A percentile compares a stretch with the other conserved stretches of the same genome.
These are phyloP conservation scores for Aspergillus jensenii DNA, from an alignment of 2,329 filamentous ascomycete genomes.

Conservation along the genomic window DNA sequence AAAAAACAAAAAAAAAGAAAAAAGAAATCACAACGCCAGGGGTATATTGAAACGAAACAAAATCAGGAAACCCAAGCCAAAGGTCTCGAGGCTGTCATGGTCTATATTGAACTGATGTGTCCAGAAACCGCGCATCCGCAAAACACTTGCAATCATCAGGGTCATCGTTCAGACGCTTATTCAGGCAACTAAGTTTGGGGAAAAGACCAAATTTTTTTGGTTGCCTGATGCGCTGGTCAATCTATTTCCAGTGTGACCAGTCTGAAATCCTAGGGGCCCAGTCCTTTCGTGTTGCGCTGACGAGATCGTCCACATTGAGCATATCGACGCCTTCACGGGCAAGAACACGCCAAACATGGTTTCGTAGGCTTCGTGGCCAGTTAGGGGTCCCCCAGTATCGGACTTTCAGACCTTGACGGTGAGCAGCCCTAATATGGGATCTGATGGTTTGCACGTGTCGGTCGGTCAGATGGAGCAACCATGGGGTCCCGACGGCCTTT, in stretches of 20 bases:
- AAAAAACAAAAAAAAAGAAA: not conserved
- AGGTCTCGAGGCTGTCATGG: not conserved
- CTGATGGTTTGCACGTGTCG: conserved; percentile 50
- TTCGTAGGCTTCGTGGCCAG: conserved; percentile 56
- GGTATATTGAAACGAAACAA: conserved; percentile 6
- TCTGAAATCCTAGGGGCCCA: conserved; percentile 44
- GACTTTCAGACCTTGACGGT: conserved; percentile 53
- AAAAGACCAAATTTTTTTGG: not conserved
- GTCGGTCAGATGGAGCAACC: conserved; percentile 49
- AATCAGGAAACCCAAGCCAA: not conserved
- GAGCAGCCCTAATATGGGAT: conserved; percentile 53
- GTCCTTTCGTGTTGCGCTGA: conserved; percentile 47
- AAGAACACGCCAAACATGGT: conserved; percentile 56
- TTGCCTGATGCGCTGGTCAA: not conserved
- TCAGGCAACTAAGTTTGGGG: not conserved
- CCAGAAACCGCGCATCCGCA: not conserved
- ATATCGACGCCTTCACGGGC: conserved; percentile 56
- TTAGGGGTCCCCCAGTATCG: conserved; percentile 58
- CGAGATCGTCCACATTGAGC: conserved; percentile 59
- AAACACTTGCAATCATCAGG: not conserved
- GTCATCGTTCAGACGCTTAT: not conserved
- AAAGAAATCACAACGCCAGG: not conserved
- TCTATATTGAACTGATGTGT: not conserved
- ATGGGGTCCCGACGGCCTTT: conserved; percentile 48
- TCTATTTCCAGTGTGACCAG: conserved; percentile 27